Evolutionary conservation across 129 eudicot species (phyloP).

Genomic region (Centella asiatica): DNA sequence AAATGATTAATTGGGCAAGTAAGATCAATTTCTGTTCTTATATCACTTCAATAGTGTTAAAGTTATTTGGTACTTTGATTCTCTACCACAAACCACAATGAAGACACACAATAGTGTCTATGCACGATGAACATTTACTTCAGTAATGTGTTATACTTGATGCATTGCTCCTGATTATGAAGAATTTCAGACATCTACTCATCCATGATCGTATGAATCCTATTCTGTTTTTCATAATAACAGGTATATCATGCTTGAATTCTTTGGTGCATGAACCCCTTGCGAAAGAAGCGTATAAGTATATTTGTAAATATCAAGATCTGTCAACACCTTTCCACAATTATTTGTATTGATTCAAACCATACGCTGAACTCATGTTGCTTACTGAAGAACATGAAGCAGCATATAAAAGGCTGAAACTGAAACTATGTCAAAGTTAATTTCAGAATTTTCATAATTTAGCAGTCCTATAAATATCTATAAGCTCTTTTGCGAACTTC

Average conservation of each 20-base stretch:
- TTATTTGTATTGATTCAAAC: too few species aligned
- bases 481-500: background rate
- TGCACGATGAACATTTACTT: background rate
- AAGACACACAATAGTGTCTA: background rate
- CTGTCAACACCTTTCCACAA: too few species aligned
- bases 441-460: background rate
- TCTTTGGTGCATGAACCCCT: background rate
- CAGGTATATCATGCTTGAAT: background rate
- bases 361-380: too few species aligned
- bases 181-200: background rate
- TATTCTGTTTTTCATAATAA: background rate
- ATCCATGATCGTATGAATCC: background rate
- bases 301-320: too few species aligned
- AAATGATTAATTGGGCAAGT: constrained; percentile 82
- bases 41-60: background rate
- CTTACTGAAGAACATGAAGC: background rate
- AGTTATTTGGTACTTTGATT: constrained; percentile 1
- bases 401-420: background rate
- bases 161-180: background rate
- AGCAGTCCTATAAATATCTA: background rate
- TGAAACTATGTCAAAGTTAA: background rate
- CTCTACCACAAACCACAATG: background rate
- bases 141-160: background rate
- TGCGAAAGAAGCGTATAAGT: too few species aligned
- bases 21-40: constrained; percentile 17